phyloP scores from a whole-genome alignment of 2,329 filamentous ascomycete genomes.

The Phaeosphaeria sp. region DNA sequence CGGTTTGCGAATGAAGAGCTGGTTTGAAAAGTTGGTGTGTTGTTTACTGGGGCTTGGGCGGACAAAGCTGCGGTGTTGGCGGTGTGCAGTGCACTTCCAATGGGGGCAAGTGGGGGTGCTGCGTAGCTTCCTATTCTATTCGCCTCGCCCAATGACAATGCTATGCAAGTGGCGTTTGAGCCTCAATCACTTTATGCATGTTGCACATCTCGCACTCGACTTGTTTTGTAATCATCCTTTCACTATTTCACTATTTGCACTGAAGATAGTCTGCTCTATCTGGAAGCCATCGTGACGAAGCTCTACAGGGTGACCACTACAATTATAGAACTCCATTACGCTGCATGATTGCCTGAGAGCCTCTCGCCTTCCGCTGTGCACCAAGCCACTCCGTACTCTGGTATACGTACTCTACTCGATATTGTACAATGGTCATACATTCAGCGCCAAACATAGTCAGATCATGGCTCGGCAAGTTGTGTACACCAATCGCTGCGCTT shows the following conservation, averaged over 20 bases:
- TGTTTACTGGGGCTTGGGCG: slow-evolving; percentile 27
- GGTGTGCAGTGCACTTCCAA: slow-evolving; percentile 35
- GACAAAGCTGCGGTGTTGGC: slow-evolving; percentile 16
- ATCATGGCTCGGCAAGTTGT: neutral
- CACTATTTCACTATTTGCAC: neutral
- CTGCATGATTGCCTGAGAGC: no score
- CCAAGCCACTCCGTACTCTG: neutral
- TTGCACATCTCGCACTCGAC: slow-evolving; percentile 3
- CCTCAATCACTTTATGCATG: slow-evolving; percentile 12
- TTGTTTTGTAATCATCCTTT: neutral
- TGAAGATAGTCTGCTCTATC: no score
- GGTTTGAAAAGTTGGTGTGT: slow-evolving; percentile 26
- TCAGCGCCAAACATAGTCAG: neutral
- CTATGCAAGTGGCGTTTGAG: slow-evolving; percentile 12
- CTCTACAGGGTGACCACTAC: no score
- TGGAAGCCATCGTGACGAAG: no score
- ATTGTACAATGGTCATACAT: slow-evolving; percentile 1
- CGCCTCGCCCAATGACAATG: slow-evolving; percentile 5
- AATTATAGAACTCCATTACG: no score
- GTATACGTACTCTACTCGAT: neutral
- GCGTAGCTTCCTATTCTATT: slow-evolving; percentile 14
- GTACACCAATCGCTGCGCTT: no score
- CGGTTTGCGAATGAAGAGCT: slow-evolving; percentile 16
- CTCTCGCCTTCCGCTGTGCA: neutral
- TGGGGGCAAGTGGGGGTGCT: slow-evolving; percentile 29